Conservation (phyloP, 352 stramenopile species). For the Globisporangium irregulare region DNA sequence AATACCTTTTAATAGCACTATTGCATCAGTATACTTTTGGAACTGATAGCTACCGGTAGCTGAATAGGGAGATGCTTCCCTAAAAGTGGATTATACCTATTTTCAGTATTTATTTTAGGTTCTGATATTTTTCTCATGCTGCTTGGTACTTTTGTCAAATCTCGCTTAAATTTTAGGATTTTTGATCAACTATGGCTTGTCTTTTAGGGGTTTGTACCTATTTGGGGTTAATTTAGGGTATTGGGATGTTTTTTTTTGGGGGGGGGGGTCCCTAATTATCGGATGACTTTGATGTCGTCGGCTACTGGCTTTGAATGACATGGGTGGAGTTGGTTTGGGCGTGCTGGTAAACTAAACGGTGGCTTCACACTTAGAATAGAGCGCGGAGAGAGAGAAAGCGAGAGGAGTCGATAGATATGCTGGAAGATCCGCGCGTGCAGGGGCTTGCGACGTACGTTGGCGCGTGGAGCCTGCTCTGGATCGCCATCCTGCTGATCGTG, state of each 20-base stretch:
- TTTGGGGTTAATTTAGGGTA: no score
- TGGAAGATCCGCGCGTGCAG: constrained; percentile 32
- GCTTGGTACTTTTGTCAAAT: no score
- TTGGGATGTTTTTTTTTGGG: no score
- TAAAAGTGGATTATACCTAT: no score
- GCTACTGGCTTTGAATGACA: not conserved
- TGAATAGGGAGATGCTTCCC: no score
- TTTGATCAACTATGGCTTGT: no score
- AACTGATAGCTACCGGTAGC: no score
- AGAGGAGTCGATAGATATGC: not conserved
- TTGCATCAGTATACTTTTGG: no score
- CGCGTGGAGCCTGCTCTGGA: constrained; percentile 53
- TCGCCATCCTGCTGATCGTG: constrained; percentile 39
- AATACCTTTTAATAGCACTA: not conserved
- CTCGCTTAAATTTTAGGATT: no score
- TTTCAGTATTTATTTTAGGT: no score
- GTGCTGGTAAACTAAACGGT: not conserved
- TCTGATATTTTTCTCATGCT: no score
- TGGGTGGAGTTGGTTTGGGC: not conserved
- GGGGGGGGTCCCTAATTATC: not conserved
- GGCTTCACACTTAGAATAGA: constrained; percentile 9
- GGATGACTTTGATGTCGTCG: not conserved
- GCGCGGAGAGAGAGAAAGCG: not conserved
- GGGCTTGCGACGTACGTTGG: constrained; percentile 29
- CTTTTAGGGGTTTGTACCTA: no score